Evolutionary conservation across 2,329 filamentous ascomycete genomes (phyloP), one percentile per base, ranked within the genome.

Genomic region (Thyridium curvatum): DNA sequence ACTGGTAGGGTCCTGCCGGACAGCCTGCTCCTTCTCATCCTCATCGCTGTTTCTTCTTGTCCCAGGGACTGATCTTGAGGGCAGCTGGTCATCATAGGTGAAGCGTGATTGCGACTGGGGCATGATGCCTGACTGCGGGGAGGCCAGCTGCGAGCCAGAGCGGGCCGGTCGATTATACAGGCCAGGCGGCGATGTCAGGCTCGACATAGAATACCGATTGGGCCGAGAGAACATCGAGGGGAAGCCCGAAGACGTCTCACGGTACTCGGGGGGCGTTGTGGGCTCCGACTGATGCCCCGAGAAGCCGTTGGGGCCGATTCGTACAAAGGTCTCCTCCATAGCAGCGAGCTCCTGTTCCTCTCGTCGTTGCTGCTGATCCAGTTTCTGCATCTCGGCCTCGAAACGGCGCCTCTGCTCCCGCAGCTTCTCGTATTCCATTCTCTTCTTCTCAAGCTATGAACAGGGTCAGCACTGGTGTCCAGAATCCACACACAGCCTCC

Each of bases 181-280:
- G 34, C 85, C 84, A 4, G 84, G 85, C 32, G 88, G 85, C 29
- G 88, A 91, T 33, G 84, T 84, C 54, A 96, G 72, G 65, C 86
- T 93, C 30, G 89, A 90, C 44, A 86, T 85, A 39, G 91, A 94
- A 67, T 94, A 91, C 45, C 90, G 79, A 58, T 90, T 90, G 32
- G 88, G 86, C 32, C 88, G 80, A 40, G 87, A 88, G 56, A 93
- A 86, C 49, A 85, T 80, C 53, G 80, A 81, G 40, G 85, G 81
- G 53, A 94, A 91, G 32, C 82, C 83, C 45, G 78, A 70, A 41
- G 61, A 61, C 12, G 66, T 79, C 48, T 94, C 88, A 51, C 82
- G 83, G 60, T 93, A 91, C 61, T 97, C 93, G 26, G 93, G 93
- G 16, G 93, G 93, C 16, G 93, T 98, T 2, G 93, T 96, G 13